Evolutionary conservation across 192 early-diverging fungal genomes (phyloP).

Genomic region (Coemansia sp.): DNA sequence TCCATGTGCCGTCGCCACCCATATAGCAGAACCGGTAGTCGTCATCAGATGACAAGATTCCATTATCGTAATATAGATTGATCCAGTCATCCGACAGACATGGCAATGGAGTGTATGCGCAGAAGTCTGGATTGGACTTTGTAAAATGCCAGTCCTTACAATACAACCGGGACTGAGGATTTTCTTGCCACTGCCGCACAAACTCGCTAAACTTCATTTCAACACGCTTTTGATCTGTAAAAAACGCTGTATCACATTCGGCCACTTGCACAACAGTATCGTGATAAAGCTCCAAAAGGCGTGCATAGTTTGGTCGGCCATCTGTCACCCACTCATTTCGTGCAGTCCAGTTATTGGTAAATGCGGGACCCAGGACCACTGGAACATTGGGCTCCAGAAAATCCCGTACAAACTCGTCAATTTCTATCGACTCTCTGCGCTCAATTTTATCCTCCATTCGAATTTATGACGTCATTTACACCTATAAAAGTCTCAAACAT

Average conservation of each 20-base stretch:
- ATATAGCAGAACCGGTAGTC: slow-evolving; percentile 75
- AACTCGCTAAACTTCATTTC: slow-evolving; percentile 60
- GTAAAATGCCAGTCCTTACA: slow-evolving; percentile 75
- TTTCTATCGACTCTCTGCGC: slow-evolving; percentile 27
- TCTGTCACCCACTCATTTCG: slow-evolving; percentile 59
- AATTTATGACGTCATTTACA: neutral
- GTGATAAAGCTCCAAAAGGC: slow-evolving; percentile 36
- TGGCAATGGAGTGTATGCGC: slow-evolving; percentile 13
- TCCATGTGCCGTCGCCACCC: slow-evolving; percentile 69
- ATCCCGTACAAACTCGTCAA: slow-evolving; percentile 34
- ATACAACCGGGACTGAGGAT: slow-evolving; percentile 39
- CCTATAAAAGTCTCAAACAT: neutral
- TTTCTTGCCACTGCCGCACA: slow-evolving; percentile 52
- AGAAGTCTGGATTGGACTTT: neutral
- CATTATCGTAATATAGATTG: slow-evolving; percentile 60
- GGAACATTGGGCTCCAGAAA: slow-evolving; percentile 34
- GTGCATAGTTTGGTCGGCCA: slow-evolving; percentile 22
- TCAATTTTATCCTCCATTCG: slow-evolving; percentile 11
- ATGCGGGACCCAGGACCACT: slow-evolving; percentile 21
- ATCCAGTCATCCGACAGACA: slow-evolving; percentile 65
- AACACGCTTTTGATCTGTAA: slow-evolving; percentile 63
- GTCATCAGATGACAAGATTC: slow-evolving; percentile 43
- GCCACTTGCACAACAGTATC: slow-evolving; percentile 59
- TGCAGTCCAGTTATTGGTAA: slow-evolving; percentile 54
- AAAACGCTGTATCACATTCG: slow-evolving; percentile 58